Percentiles rank a stretch among this genome's conserved stretches.
These are phyloP conservation scores for Acanthamoeba culbertsoni DNA, from an alignment of 208 protist species.

Conservation along the genomic window DNA sequence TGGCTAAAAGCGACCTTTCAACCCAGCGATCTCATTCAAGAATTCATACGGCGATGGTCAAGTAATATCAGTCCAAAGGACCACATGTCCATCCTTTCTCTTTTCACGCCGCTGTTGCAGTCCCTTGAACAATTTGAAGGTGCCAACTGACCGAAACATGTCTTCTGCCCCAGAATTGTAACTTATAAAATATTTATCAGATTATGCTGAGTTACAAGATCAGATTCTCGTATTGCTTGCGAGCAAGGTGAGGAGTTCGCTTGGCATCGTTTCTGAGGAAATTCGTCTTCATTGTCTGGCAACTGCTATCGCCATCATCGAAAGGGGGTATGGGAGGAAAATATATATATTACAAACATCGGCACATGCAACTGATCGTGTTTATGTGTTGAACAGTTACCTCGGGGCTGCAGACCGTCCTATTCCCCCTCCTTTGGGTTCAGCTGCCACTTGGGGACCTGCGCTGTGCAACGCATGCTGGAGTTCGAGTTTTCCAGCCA, in stretches of 20 bases:
- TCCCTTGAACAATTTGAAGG: conserved; percentile 15
- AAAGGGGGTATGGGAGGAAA: background rate
- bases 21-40: background rate
- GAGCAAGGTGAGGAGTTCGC: background rate
- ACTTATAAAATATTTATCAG: background rate
- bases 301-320: background rate
- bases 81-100: background rate
- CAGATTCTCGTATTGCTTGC: background rate
- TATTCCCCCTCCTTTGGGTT: background rate
- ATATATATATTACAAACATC: background rate
- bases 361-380: background rate
- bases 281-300: background rate
- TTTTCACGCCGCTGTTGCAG: background rate
- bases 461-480: background rate
- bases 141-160: background rate
- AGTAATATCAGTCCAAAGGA: background rate
- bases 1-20: background rate
- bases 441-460: background rate
- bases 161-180: background rate
- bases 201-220: background rate
- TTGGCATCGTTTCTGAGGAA: background rate
- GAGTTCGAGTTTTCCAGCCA: background rate
- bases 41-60: background rate
- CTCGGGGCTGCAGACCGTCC: background rate
- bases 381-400: background rate